phyloP scores from a whole-genome alignment of 2,329 filamentous ascomycete genomes.

The Alternaria sp. region DNA sequence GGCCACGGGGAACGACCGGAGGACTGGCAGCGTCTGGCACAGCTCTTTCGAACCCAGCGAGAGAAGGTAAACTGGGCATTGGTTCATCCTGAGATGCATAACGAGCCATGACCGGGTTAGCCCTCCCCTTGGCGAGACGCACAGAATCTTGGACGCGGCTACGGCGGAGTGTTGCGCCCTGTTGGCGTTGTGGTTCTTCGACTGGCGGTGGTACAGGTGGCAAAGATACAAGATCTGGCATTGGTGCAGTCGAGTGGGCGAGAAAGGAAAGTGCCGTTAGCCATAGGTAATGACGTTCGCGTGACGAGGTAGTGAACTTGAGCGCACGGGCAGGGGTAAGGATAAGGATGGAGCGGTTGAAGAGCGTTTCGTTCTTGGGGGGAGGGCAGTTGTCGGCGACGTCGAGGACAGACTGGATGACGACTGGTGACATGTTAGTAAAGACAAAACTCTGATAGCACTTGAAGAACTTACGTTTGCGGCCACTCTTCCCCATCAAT shows the following conservation, averaged over 20 bases:
- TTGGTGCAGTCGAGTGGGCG: slow-evolving; percentile 83
- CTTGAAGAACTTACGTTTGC: slow-evolving; percentile 76
- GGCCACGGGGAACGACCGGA: slow-evolving; percentile 74
- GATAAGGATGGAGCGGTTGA: slow-evolving; percentile 94
- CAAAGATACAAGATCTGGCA: slow-evolving; percentile 71
- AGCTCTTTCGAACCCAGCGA: slow-evolving; percentile 52
- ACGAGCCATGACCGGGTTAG: slow-evolving; percentile 49
- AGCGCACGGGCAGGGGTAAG: slow-evolving; percentile 90
- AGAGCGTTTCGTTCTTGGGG: slow-evolving; percentile 75
- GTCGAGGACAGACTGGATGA: slow-evolving; percentile 94
- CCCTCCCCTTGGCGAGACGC: slow-evolving; percentile 79
- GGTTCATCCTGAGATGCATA: slow-evolving; percentile 42
- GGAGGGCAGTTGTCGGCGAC: slow-evolving; percentile 92
- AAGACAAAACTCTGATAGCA: background rate
- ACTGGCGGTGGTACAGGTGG: slow-evolving; percentile 54
- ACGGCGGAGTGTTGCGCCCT: slow-evolving; percentile 57
- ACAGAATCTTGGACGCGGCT: slow-evolving; percentile 85
- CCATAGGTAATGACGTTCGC: slow-evolving; percentile 94
- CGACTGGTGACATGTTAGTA: slow-evolving; percentile 65
- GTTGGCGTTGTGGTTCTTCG: slow-evolving; percentile 40
- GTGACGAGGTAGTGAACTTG: slow-evolving; percentile 86
- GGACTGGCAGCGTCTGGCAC: slow-evolving; percentile 72
- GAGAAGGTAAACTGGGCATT: slow-evolving; percentile 43
- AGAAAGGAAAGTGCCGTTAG: slow-evolving; percentile 93
- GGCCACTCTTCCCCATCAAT: slow-evolving; percentile 89